Conservation (phyloP, 2,329 filamentous ascomycete genomes). For the Coleophoma eucalyptorum region DNA sequence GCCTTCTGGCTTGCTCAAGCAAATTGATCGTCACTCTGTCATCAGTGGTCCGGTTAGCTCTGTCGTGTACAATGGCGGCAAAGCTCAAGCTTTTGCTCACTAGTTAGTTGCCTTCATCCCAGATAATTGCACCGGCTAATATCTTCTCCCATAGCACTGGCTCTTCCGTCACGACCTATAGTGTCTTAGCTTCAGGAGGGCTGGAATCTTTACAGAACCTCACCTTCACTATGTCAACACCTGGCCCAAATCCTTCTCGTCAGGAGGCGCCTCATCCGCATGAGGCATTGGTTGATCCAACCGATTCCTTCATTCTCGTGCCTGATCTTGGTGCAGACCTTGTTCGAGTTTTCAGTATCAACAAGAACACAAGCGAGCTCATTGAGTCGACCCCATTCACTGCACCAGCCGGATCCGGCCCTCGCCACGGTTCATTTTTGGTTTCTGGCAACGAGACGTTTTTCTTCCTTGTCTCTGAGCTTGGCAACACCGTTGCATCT, state of each 20-base stretch:
- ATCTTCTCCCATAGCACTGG: slow-evolving; percentile 10
- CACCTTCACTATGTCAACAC: slow-evolving; percentile 31
- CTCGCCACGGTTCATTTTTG: slow-evolving; percentile 49
- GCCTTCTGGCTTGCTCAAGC: slow-evolving; percentile 33
- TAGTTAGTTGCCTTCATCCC: slow-evolving; percentile 32
- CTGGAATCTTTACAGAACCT: slow-evolving; percentile 32
- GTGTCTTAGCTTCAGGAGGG: slow-evolving; percentile 30
- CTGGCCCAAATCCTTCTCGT: slow-evolving; percentile 31
- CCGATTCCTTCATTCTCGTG: slow-evolving; percentile 41
- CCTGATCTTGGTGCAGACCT: slow-evolving; percentile 50
- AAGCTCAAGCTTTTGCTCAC: slow-evolving; percentile 28
- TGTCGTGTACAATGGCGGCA: slow-evolving; percentile 37
- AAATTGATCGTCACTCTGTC: slow-evolving; percentile 33
- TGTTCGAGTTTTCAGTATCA: slow-evolving; percentile 42
- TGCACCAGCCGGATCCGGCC: slow-evolving; percentile 38
- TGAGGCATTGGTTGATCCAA: slow-evolving; percentile 48
- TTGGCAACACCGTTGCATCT: slow-evolving; percentile 40
- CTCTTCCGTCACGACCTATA: slow-evolving; percentile 22
- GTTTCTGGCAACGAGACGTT: slow-evolving; percentile 14
- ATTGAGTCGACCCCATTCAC: slow-evolving; percentile 31
- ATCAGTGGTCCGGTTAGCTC: slow-evolving; percentile 32
- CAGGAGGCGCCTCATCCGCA: slow-evolving; percentile 48
- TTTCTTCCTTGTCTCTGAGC: slow-evolving; percentile 42
- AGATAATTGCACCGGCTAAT: slow-evolving; percentile 40
- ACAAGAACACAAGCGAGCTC: slow-evolving; percentile 30